These are phyloP conservation scores for Pseudogymnoascus sp. DNA, from an alignment of 2,329 filamentous ascomycete genomes.

Conservation along the genomic window DNA sequence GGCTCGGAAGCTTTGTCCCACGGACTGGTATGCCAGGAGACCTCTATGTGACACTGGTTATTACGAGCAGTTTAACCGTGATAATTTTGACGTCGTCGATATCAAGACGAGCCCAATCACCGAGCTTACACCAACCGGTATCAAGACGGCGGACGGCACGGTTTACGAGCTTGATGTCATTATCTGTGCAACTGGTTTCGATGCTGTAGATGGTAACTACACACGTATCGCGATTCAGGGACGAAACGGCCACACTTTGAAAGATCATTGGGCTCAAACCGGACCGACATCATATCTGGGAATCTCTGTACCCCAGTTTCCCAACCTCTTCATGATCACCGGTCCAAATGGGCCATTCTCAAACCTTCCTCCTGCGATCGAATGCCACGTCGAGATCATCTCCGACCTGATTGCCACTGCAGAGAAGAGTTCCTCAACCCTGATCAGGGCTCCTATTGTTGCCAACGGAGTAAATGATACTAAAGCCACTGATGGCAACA, in stretches of 20 bases:
- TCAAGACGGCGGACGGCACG: slow-evolving; percentile 21
- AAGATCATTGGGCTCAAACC: slow-evolving; percentile 27
- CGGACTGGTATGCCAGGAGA: slow-evolving; percentile 16
- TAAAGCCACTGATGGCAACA: not conserved
- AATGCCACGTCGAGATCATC: slow-evolving; percentile 31
- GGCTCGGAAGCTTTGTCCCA: slow-evolving; percentile 22
- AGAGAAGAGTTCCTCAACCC: slow-evolving; percentile 10
- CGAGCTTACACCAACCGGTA: slow-evolving; percentile 22
- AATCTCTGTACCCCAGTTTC: slow-evolving; percentile 32
- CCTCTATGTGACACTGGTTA: slow-evolving; percentile 24
- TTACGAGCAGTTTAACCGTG: slow-evolving; percentile 25
- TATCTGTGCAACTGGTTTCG: slow-evolving; percentile 34
- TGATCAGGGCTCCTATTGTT: not conserved
- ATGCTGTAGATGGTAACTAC: slow-evolving; percentile 32
- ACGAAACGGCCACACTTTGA: slow-evolving; percentile 23
- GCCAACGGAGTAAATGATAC: not conserved
- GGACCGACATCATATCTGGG: slow-evolving; percentile 34
- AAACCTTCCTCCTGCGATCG: slow-evolving; percentile 32
- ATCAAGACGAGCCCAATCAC: slow-evolving; percentile 25
- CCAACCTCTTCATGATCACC: slow-evolving; percentile 37
- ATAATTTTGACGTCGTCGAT: slow-evolving; percentile 27
- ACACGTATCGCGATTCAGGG: slow-evolving; percentile 27
- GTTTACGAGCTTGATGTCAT: slow-evolving; percentile 11
- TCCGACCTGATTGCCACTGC: slow-evolving; percentile 18
- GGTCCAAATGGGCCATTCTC: slow-evolving; percentile 35